phyloP scores from a whole-genome alignment of 306 rosid genomes.

The Cajanus cajan region DNA sequence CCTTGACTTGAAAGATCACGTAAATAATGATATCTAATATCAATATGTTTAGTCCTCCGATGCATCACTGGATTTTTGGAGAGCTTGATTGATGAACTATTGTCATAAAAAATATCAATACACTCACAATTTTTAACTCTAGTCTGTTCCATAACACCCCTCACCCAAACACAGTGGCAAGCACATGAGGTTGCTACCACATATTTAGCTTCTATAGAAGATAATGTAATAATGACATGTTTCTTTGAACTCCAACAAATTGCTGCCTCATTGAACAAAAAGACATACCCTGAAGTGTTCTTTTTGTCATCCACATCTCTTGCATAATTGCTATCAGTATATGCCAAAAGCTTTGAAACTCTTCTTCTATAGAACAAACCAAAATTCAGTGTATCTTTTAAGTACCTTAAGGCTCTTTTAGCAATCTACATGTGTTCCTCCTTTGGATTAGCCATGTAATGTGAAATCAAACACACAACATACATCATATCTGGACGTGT shows the following conservation, averaged over 20 bases:
- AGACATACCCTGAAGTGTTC: background rate
- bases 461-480: background rate
- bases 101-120: background rate
- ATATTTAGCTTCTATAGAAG: background rate
- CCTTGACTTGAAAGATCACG: background rate
- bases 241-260: background rate
- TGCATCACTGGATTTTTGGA: background rate
- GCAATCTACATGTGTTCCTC: background rate
- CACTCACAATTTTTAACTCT: background rate
- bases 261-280: background rate
- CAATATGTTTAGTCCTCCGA: constrained; percentile 5
- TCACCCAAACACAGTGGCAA: background rate
- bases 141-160: background rate
- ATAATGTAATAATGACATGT: background rate
- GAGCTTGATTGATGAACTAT: background rate
- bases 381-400: background rate
- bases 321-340: background rate
- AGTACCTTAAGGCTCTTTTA: background rate
- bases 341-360: background rate
- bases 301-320: background rate
- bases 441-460: background rate
- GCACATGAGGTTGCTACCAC: background rate
- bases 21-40: constrained; percentile 11
- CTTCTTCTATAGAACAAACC: background rate
- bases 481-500: background rate